Percentiles rank a stretch among this genome's conserved stretches.
Conservation (phyloP, 2,329 filamentous ascomycete species). For the Aspergillus hortae region DNA sequence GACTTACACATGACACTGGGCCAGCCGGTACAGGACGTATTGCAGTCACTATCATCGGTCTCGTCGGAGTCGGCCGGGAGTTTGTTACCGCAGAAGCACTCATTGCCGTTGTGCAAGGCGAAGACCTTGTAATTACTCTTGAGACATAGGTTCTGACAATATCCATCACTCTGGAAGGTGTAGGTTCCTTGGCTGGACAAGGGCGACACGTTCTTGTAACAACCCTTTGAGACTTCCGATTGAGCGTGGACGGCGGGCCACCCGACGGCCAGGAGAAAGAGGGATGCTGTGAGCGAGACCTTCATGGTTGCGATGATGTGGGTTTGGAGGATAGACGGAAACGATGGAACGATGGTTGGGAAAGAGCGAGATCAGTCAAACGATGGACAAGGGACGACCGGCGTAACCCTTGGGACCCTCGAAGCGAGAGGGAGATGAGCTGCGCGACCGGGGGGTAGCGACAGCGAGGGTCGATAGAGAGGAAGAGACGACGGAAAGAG, state of each 20-base stretch:
- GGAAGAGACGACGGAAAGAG: background rate
- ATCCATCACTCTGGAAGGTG: slow-evolving; percentile 53
- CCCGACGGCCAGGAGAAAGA: slow-evolving; percentile 22
- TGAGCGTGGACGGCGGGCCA: slow-evolving; percentile 19
- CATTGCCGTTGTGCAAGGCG: slow-evolving; percentile 56
- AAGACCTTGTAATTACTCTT: slow-evolving; percentile 54
- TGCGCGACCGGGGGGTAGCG: background rate
- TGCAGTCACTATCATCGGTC: slow-evolving; percentile 60
- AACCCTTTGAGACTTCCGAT: slow-evolving; percentile 39
- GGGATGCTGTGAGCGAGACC: slow-evolving; percentile 20
- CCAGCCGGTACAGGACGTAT: slow-evolving; percentile 63
- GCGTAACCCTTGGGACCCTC: slow-evolving; percentile 32
- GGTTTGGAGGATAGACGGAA: slow-evolving; percentile 4
- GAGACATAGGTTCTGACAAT: slow-evolving; percentile 53
- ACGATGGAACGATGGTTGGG: slow-evolving; percentile 7
- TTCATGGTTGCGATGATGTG: slow-evolving; percentile 23
- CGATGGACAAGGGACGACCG: slow-evolving; percentile 34
- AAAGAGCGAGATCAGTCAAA: slow-evolving; percentile 9
- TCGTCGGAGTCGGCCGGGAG: slow-evolving; percentile 59
- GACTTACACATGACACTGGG: slow-evolving; percentile 61
- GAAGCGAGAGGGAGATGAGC: background rate
- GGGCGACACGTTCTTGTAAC: slow-evolving; percentile 48
- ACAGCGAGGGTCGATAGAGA: background rate
- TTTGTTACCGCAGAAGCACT: slow-evolving; percentile 70
- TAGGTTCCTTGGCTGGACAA: slow-evolving; percentile 47